Evolutionary conservation across 1,284 basidiomycete species (phyloP), one percentile per base, ranked within the genome.

Genomic region (Leccinum pallidistipes): DNA sequence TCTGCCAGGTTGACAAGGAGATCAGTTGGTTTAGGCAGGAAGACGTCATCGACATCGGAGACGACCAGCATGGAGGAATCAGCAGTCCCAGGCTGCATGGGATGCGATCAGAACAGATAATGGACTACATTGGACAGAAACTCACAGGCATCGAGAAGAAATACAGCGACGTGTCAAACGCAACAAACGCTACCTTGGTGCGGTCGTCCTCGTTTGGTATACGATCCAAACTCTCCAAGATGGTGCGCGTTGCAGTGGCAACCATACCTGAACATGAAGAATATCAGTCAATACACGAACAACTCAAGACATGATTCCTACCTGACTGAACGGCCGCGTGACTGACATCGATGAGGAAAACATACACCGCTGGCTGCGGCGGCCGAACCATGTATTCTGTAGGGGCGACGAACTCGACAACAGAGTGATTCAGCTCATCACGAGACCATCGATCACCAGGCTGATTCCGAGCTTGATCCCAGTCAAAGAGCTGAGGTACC

Each of bases 351-450:
- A 99, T 93, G 70, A 99, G 84, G 82, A 99, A 98, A 59, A 97
- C 87, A 78, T 98, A 98, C 58, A 97, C 94, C 16, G 96, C 94
- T 11, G 97, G 95, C 77, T 98, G 97, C 47, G 97, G 97, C 16
- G 97, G 93, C 65, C 97, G 92, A 71, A 95, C 95, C 97, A 99
- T 98, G 79, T 99, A 99, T 79, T 99, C 97, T 1, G 96, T 97
- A 9, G 97, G 97, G 3, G 97, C 97, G 63, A 99, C 91, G 72
- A 91, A 99, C 77, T 99, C 97, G 63, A 99, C 95, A 18, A 93
- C 93, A 55, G 89, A 86, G 75, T 95, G 87, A 74, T 97, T 98
- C 63, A 99, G 84, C 79, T 99, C 97, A 7, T 93, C 87, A 64
- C 97, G 88, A 54, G 87, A 81, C 95, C 97, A 99, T 61, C 97